Evolutionary conservation across 2,329 filamentous ascomycete species (phyloP).

Genomic region (Xylaria sp.): DNA sequence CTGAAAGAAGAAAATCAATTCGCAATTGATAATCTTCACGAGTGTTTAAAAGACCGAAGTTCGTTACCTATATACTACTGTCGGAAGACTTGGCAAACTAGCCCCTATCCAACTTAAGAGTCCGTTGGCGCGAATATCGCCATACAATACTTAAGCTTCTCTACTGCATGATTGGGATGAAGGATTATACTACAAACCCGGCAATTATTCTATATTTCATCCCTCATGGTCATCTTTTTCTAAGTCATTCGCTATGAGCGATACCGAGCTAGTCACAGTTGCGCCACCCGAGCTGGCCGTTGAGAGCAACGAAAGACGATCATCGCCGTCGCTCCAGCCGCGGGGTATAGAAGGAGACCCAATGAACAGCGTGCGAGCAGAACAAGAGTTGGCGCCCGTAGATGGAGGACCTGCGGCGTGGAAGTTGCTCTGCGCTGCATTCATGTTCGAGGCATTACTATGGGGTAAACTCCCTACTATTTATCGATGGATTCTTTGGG

Average conservation of each 20-base stretch:
- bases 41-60: background rate
- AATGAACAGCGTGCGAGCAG: background rate
- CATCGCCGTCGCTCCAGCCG: background rate
- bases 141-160: background rate
- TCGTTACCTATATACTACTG: background rate
- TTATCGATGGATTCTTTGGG: background rate
- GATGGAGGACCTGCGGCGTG: slow-evolving; percentile 46
- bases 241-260: slow-evolving; percentile 2
- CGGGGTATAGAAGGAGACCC: slow-evolving; percentile 21
- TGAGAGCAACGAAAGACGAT: background rate
- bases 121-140: background rate
- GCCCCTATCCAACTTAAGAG: background rate
- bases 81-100: slow-evolving; percentile 10
- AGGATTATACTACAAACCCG: background rate
- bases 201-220: background rate
- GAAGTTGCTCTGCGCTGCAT: slow-evolving; percentile 44
- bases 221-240: background rate
- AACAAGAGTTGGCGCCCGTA: slow-evolving; percentile 39
- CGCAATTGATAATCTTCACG: background rate
- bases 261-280: slow-evolving; percentile 9
- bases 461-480: slow-evolving; percentile 38
- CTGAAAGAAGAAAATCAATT: background rate
- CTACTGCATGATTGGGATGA: background rate
- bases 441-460: slow-evolving; percentile 46
- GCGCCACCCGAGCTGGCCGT: background rate